Evolutionary conservation across 352 stramenopile genomes (phyloP), one percentile per base, ranked within the genome.

Genomic region (Thraustochytrium sp.): DNA sequence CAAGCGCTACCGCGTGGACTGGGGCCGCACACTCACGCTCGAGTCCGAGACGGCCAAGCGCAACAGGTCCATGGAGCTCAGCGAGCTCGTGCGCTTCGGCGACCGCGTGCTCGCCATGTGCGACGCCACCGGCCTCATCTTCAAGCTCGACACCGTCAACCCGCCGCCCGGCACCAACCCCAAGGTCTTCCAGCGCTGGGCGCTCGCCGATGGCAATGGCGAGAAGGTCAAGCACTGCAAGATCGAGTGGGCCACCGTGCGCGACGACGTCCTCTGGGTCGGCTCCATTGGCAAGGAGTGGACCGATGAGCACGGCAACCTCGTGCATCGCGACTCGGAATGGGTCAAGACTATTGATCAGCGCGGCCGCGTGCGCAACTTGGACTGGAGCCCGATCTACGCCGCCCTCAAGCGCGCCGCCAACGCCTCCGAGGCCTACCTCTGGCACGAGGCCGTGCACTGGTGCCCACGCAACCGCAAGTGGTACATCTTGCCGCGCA

Each of bases 381-480:
- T 73, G 4, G 31, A 86, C 36, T 87, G 84, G 84, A 36, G 40
- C 31, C 29, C 26, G 21, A 61, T 86, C 5, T 87, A 87, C 16
- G 74, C 38, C 9, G 83, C 82, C 11, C 56, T 87, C 0, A 61
- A 72, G 3, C 26, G 26, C 21, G 84, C 83, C 11, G 51, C 84
- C 0, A 85, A 85, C 31, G 46, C 34, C 8, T 85, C 82, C 16
- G 54, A 13, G 26, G 9, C 18, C 26, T 87, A 87, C 54, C 55
- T 87, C n/a, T 87, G 84, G 84, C 84, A 87, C 76, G 84, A 87
- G 48, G 84, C 83, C 38, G 72, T 87, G 48, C 42, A 86, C 11
- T 87, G 44, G 40, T 77, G 62, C 48, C 65, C 82, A 18, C 42
- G 44, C 34, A 87, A 51, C 29, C 53, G 76, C 29, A 34, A 53